phyloP scores from a whole-genome alignment of 2,329 filamentous ascomycete genomes.

The Oidium heveae region DNA sequence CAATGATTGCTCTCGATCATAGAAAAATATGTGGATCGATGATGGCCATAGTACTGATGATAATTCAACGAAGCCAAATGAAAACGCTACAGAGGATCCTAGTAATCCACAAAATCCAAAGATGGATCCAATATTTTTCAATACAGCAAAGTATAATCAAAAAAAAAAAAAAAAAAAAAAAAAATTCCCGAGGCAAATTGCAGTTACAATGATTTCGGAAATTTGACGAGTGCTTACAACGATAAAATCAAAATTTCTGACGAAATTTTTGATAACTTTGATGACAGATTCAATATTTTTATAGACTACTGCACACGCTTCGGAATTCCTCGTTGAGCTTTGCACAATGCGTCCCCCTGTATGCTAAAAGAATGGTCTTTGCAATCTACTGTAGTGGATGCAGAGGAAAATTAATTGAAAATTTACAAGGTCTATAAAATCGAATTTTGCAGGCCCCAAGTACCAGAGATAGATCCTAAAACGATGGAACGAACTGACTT shows the following conservation, averaged over 20 bases:
- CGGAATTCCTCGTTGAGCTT: not conserved
- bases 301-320: not conserved
- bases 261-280: no score
- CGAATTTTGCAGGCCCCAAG: not conserved
- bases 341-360: not conserved
- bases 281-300: not conserved
- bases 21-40: not conserved
- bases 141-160: not conserved
- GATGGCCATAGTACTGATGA: not conserved
- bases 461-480: not conserved
- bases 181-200: not conserved
- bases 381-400: not conserved
- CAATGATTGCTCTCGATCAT: not conserved
- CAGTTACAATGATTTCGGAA: no score
- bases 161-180: not conserved
- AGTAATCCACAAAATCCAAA: no score
- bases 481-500: not conserved
- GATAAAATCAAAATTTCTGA: no score
- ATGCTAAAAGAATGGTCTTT: not conserved
- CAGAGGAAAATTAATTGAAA: not conserved
- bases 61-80: no score
- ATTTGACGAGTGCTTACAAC: no score
- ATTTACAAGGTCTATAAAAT: not conserved
- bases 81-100: no score
- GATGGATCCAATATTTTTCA: not conserved